A percentile compares a stretch with the other conserved stretches of the same genome.
Conservation (phyloP, 1,139 yeast species). For the Lodderomyces oxycetoniae region DNA sequence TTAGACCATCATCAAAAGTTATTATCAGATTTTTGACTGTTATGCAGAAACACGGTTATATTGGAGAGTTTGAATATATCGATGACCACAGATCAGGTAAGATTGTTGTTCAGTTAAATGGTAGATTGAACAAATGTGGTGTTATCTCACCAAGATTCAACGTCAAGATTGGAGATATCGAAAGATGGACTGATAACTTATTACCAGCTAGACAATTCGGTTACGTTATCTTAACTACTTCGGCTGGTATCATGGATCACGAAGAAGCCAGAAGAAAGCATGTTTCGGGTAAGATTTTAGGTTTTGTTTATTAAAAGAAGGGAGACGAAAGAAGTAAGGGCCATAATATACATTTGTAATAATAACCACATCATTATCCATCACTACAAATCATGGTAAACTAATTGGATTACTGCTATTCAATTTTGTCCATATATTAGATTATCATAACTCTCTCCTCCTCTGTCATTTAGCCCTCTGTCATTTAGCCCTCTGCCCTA, state of each 20-base stretch:
- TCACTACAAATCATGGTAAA: background rate
- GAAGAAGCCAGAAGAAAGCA: constrained; percentile 99
- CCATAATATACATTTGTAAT: constrained; percentile 1
- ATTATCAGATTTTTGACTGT: constrained; percentile 94
- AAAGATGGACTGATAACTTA: constrained; percentile 96
- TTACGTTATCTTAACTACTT: constrained; percentile 93
- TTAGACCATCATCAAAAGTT: constrained; percentile 99
- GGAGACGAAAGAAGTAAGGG: background rate
- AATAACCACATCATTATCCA: background rate
- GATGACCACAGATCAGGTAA: constrained; percentile 99
- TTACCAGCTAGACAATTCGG: constrained; percentile 99
- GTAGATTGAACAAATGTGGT: constrained; percentile 98
- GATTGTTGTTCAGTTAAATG: constrained; percentile 93
- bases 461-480: too few species aligned
- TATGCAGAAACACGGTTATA: constrained; percentile 99
- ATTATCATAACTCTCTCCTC: too few species aligned
- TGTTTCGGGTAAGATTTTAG: constrained; percentile 96
- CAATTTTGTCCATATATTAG: too few species aligned
- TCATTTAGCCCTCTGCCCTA: too few species aligned
- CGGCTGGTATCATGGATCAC: constrained; percentile 99
- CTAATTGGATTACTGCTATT: too few species aligned
- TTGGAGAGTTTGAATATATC: constrained; percentile 97
- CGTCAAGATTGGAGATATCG: constrained; percentile 88
- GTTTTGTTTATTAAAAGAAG: constrained; percentile 74
- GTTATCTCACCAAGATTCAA: constrained; percentile 98